These are phyloP conservation scores for Trametopsis cervina DNA, from an alignment of 768 basidiomycete species.

Conservation along the genomic window DNA sequence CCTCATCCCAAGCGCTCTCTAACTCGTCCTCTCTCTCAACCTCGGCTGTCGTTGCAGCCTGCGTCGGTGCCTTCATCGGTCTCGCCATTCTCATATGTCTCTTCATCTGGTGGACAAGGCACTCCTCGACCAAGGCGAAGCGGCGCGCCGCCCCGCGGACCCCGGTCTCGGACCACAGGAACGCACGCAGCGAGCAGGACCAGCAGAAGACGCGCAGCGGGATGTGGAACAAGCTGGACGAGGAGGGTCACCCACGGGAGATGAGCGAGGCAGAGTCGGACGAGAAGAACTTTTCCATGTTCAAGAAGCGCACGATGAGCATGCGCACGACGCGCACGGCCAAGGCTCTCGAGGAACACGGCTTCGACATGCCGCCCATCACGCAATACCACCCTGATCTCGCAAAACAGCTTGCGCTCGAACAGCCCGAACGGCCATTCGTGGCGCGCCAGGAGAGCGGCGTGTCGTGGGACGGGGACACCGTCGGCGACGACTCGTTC, in stretches of 20 bases:
- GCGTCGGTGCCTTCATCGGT: slow-evolving; percentile 50
- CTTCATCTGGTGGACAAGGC: slow-evolving; percentile 46
- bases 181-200: slow-evolving; percentile 33
- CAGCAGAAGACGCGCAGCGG: slow-evolving; percentile 39
- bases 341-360: slow-evolving; percentile 30
- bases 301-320: slow-evolving; percentile 52
- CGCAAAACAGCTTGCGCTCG: slow-evolving; percentile 44
- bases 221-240: slow-evolving; percentile 51
- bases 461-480: slow-evolving; percentile 46
- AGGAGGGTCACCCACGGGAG: slow-evolving; percentile 31
- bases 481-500: slow-evolving; percentile 40
- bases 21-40: slow-evolving; percentile 22
- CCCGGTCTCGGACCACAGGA: slow-evolving; percentile 16
- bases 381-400: slow-evolving; percentile 49
- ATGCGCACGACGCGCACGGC: slow-evolving; percentile 24
- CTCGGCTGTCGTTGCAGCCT: slow-evolving; percentile 52
- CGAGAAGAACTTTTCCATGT: slow-evolving; percentile 25
- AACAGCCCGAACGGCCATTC: slow-evolving; percentile 37
- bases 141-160: slow-evolving; percentile 13
- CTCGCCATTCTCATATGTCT: slow-evolving; percentile 44
- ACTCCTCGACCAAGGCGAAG: slow-evolving; percentile 21
- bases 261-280: slow-evolving; percentile 16
- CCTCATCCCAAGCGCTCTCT: slow-evolving; percentile 2
- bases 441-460: slow-evolving; percentile 36
- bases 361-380: slow-evolving; percentile 20